These are phyloP conservation scores for Colletotrichum sp. DNA, from an alignment of 2,329 filamentous ascomycete species.

Conservation along the genomic window DNA sequence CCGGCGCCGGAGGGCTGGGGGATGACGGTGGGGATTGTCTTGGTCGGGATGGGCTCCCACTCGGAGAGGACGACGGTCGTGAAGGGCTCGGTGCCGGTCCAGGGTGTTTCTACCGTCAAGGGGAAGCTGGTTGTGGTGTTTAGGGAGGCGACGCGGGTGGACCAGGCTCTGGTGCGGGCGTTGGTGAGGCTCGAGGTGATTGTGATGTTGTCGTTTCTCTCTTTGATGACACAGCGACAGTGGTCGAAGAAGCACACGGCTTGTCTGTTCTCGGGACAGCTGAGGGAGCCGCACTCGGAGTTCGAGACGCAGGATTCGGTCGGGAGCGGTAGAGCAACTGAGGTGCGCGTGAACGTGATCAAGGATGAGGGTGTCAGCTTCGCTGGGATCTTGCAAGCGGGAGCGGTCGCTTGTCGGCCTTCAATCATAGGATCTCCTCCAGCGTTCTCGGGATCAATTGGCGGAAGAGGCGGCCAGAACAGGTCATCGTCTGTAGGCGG, in stretches of 20 bases:
- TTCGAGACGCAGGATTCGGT: background rate
- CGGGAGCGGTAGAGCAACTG: background rate
- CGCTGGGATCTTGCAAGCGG: background rate
- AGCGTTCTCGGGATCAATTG: background rate
- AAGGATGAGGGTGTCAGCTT: background rate
- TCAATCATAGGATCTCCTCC: background rate
- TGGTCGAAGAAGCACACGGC: background rate
- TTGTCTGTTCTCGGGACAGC: background rate
- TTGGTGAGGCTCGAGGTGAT: background rate
- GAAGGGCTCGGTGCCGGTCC: background rate
- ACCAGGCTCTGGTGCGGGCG: background rate
- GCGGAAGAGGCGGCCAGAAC: background rate
- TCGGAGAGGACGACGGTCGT: background rate
- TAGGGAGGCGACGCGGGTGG: background rate
- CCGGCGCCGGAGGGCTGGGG: background rate
- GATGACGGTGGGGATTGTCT: background rate
- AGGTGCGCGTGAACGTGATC: background rate
- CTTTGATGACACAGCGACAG: background rate
- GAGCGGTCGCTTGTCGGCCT: background rate
- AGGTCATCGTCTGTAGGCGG: background rate
- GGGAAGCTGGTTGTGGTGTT: background rate
- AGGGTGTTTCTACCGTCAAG: background rate
- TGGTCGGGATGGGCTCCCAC: background rate
- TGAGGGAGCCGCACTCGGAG: background rate
- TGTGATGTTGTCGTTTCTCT: background rate